A percentile compares a stretch with the other conserved stretches of the same genome.
These are phyloP conservation scores for Paramecium caudatum DNA, from an alignment of 73 alveolate species.

Conservation along the genomic window DNA sequence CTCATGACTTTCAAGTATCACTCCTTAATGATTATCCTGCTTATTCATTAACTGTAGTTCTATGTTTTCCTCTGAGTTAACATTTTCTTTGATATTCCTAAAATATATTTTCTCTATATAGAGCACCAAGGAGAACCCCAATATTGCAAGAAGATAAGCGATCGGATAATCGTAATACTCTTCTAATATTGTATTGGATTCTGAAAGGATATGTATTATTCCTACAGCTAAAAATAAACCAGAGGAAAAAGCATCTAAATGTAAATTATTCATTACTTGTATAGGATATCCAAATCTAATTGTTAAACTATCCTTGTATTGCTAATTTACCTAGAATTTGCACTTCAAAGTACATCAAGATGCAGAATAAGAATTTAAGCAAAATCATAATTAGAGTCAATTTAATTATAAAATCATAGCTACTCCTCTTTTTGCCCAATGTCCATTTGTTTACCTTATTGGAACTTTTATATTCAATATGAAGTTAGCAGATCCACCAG, in stretches of 20 bases:
- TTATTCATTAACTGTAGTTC: neutral
- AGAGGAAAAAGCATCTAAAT: conserved; percentile 83
- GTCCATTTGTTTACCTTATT: neutral
- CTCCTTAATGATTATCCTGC: neutral
- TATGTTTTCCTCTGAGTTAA: neutral
- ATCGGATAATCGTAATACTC: neutral
- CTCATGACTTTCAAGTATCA: neutral
- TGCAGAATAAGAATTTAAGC: neutral
- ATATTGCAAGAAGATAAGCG: conserved; percentile 23
- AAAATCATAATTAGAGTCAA: conserved; percentile 33
- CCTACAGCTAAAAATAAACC: conserved; percentile 89
- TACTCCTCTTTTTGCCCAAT: conserved; percentile 57
- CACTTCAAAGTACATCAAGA: conserved; percentile 29
- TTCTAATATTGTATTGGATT: conserved; percentile 78
- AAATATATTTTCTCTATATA: conserved; percentile 64
- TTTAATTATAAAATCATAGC: conserved; percentile 42
- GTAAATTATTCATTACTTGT: neutral
- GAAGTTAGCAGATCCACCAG: conserved; percentile 51
- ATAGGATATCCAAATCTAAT: neutral
- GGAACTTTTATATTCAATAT: conserved; percentile 19
- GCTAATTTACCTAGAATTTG: neutral
- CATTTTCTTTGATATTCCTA: neutral
- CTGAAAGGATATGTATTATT: conserved; percentile 86
- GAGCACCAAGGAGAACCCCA: conserved; percentile 18
- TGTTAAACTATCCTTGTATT: neutral